Evolutionary conservation across 306 rosid genomes (phyloP).

Genomic region (Trichosanthes cucumerina): DNA sequence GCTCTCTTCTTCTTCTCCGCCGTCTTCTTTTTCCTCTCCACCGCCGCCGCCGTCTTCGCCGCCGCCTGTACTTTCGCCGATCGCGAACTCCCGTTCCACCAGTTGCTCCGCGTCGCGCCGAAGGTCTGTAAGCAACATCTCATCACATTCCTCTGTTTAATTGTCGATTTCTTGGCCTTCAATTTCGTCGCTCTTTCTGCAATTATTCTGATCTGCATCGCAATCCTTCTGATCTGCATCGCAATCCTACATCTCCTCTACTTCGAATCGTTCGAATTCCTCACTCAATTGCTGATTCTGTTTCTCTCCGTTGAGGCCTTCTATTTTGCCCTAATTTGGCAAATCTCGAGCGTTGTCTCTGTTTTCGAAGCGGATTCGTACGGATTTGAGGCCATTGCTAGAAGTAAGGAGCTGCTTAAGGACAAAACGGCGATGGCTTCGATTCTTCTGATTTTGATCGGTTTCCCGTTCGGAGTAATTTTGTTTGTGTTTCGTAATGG

Average conservation of each 20-base stretch:
- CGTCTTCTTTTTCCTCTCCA: slow-evolving; percentile 23
- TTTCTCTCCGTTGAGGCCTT: slow-evolving; percentile 25
- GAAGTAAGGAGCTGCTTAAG: slow-evolving; percentile 37
- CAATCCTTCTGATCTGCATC: too few relatives aligned
- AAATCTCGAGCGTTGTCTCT: slow-evolving; percentile 47
- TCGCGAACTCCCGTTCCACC: slow-evolving; percentile 8
- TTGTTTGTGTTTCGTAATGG: slow-evolving; percentile 14
- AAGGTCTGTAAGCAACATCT: slow-evolving; percentile 18
- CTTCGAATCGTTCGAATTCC: not conserved
- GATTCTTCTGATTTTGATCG: slow-evolving; percentile 16
- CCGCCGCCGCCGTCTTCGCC: slow-evolving; percentile 19
- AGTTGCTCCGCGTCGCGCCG: not conserved
- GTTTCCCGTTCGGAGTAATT: not conserved
- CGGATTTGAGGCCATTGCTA: slow-evolving; percentile 56
- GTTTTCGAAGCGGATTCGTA: slow-evolving; percentile 47
- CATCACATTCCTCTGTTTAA: slow-evolving; percentile 21
- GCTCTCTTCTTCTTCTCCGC: slow-evolving; percentile 13
- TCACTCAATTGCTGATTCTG: not conserved
- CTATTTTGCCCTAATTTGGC: slow-evolving; percentile 55
- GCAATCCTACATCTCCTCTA: not conserved
- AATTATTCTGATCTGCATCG: slow-evolving; percentile 38
- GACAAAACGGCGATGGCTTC: slow-evolving; percentile 43
- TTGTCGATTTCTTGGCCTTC: not conserved
- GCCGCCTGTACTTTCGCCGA: slow-evolving; percentile 19
- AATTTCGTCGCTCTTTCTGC: slow-evolving; percentile 31